A percentile compares a stretch with the other conserved stretches of the same genome.
These are phyloP conservation scores for Quercus lobata DNA, from an alignment of 331 rosid genomes.

Conservation along the genomic window DNA sequence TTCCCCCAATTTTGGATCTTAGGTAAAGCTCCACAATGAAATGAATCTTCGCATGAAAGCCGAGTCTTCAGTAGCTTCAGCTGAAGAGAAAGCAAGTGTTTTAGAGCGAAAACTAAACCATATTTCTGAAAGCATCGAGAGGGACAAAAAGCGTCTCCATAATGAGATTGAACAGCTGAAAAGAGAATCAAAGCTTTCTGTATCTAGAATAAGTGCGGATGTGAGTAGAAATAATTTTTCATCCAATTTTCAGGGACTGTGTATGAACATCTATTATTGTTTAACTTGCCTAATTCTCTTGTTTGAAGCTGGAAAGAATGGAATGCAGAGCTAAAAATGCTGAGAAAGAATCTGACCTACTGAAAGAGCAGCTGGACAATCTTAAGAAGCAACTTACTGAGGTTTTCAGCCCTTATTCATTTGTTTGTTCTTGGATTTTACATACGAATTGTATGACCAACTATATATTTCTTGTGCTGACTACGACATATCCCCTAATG, in stretches of 20 bases:
- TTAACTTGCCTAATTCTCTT: conserved; percentile 24
- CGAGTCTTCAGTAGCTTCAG: conserved; percentile 56
- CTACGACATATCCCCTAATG: not conserved
- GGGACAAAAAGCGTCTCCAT: conserved; percentile 53
- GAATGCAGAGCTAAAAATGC: conserved; percentile 72
- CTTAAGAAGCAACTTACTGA: conserved; percentile 60
- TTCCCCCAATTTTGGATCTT: conserved; percentile 14
- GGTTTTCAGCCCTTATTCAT: conserved; percentile 42
- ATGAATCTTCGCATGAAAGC: conserved; percentile 61
- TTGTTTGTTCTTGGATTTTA: conserved; percentile 17
- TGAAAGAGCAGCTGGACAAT: conserved; percentile 64
- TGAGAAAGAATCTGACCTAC: conserved; percentile 64
- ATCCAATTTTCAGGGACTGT: conserved; percentile 4
- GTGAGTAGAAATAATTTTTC: conserved; percentile 40
- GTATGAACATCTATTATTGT: not conserved
- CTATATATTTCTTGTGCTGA: not conserved
- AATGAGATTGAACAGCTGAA: conserved; percentile 55
- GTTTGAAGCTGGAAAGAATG: conserved; percentile 69
- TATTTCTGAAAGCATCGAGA: conserved; percentile 59
- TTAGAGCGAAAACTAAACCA: conserved; percentile 56
- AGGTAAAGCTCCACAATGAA: conserved; percentile 79
- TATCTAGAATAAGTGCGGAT: conserved; percentile 59
- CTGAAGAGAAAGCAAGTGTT: conserved; percentile 57
- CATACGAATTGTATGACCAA: conserved; percentile 5
- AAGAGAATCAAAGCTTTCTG: conserved; percentile 67